Base-by-base conservation (phyloP, 2,329 filamentous ascomycete genomes). In the Escovopsis sp. region DNA sequence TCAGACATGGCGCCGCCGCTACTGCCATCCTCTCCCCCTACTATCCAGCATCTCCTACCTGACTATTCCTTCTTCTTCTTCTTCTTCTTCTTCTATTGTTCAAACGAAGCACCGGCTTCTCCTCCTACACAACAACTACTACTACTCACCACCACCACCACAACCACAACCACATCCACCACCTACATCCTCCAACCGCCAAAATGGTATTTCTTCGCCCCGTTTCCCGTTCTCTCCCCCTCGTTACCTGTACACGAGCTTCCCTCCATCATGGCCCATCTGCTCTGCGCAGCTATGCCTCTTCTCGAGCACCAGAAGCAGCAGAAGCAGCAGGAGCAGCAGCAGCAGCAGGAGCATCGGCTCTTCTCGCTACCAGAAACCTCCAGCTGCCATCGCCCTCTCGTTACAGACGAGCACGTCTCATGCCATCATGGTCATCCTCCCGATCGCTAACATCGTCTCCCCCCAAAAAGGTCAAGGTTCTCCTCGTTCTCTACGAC, bases 401-500 rank as follows among this genome's bases (percentile, higher is more conserved):
- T 35, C 43, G 24, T 44, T 44, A 29, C 44, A 36, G 37, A 36
- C 37, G n/a, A n/a, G n/a, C 30, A 14, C 40, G 39, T 37, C 20
- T 35, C 10, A 16, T 42, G 36, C 39, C 39, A 3, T 20, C 39
- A 3, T 20, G 20, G 8, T 40, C 74, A 58, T 70, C 79, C 51
- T 70, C 70, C 53, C 75, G 76, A 67, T 74, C 64, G 65, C 68
- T 72, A 58, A 72, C 69, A 54, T 63, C 20, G 20, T 20, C 62
- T 47, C 48, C 51, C 45, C 53, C 52, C 52, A 52, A 56, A 58
- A 54, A 95, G 87, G 88, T 88, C 71, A 95, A 95, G 72, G 84
- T 95, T 68, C 81, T 95, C 61, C 73, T 88, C 60, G 84, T 94
- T 55, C 76, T 94, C 54, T 95, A 95, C 73, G 88, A 95, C 67